A percentile compares a stretch with the other conserved stretches of the same genome.
phyloP scores from a whole-genome alignment of 306 rosid species.

The Prosopis cineraria region DNA sequence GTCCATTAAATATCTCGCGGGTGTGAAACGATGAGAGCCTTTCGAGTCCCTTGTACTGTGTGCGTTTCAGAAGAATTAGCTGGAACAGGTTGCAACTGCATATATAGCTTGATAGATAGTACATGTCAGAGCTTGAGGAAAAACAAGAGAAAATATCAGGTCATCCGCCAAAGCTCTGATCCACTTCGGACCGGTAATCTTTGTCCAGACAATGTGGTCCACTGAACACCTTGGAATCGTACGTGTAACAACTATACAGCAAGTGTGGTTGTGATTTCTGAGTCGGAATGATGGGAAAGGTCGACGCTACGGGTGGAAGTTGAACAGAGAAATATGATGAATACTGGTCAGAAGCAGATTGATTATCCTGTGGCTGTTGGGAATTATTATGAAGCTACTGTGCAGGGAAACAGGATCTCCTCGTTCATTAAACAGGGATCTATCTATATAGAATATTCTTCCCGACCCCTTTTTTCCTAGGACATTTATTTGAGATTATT shows the following conservation, averaged over 20 bases:
- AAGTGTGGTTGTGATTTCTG: slow-evolving; percentile 14
- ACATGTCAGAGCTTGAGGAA: background rate
- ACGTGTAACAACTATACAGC: background rate
- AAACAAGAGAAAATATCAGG: slow-evolving; percentile 16
- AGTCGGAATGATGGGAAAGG: slow-evolving; percentile 45
- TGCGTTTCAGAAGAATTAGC: background rate
- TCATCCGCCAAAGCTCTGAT: background rate
- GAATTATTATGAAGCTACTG: background rate
- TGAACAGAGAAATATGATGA: background rate
- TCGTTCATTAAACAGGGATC: background rate
- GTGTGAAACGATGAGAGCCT: background rate
- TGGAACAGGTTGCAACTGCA: background rate
- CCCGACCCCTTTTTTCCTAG: background rate
- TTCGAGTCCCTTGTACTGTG: background rate
- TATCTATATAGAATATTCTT: background rate
- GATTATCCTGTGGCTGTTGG: background rate
- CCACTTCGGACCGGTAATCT: background rate
- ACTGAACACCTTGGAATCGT: background rate
- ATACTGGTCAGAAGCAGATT: background rate
- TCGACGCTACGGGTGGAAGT: slow-evolving; percentile 3
- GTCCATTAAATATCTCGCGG: background rate
- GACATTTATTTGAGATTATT: background rate
- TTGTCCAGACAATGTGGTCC: slow-evolving; percentile 30
- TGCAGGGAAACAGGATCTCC: background rate
- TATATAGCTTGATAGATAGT: background rate